Conservation (phyloP, 2,329 filamentous ascomycete species). For the Mariannaea sp. region DNA sequence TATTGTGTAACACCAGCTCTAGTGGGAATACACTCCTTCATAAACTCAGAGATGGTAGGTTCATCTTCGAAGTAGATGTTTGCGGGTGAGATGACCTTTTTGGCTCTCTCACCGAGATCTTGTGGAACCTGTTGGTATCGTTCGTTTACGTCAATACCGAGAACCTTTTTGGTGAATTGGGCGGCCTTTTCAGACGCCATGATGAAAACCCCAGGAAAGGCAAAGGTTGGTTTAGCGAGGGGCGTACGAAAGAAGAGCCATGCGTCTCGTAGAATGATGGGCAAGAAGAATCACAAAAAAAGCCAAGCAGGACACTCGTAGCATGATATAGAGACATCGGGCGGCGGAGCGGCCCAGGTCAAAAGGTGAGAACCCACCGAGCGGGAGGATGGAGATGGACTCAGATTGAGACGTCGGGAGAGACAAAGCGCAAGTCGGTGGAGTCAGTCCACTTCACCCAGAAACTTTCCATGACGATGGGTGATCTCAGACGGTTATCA, state of each 20-base stretch:
- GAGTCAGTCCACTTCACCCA: conserved; percentile 11
- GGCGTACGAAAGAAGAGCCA: background rate
- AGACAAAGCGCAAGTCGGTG: conserved; percentile 10
- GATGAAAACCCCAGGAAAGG: conserved; percentile 1
- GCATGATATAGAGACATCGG: conserved; percentile 24
- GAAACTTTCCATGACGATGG: conserved; percentile 3
- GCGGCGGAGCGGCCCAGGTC: conserved; percentile 20
- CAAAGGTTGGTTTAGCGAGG: background rate
- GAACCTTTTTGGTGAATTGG: conserved; percentile 35
- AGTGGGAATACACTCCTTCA: conserved; percentile 59
- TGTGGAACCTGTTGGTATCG: conserved; percentile 35
- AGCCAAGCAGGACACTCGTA: background rate
- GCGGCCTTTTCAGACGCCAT: conserved; percentile 22
- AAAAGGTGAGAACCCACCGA: conserved; percentile 10
- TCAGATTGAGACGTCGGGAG: background rate
- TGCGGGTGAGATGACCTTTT: conserved; percentile 33
- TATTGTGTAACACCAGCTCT: conserved; percentile 55
- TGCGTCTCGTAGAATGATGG: background rate
- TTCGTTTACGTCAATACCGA: conserved; percentile 41
- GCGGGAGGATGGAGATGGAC: conserved; percentile 11
- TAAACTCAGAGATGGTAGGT: conserved; percentile 66
- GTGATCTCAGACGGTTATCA: conserved; percentile 8
- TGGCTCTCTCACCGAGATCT: conserved; percentile 35
- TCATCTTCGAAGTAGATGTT: conserved; percentile 64
- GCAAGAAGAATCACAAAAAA: background rate